A percentile compares a stretch with the other conserved stretches of the same genome.
These are phyloP conservation scores for Penicillium sp. DNA, from an alignment of 2,329 filamentous ascomycete genomes.

Conservation along the genomic window DNA sequence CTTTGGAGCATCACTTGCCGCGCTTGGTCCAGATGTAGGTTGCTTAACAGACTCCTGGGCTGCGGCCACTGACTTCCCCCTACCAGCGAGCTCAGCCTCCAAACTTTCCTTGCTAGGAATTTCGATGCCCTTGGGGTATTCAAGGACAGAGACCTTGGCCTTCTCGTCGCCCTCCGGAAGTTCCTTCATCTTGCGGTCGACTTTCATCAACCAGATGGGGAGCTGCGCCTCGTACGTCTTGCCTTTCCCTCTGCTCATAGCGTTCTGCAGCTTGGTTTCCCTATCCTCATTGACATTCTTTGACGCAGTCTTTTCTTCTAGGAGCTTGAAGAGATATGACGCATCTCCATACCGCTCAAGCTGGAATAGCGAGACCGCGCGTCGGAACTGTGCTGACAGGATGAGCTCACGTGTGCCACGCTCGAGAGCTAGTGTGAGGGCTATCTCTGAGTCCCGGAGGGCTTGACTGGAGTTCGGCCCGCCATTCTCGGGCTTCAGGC, in stretches of 20 bases:
- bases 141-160: slow-evolving; percentile 44
- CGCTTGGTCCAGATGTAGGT: not conserved
- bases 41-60: not conserved
- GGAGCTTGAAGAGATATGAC: slow-evolving; percentile 60
- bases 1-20: not conserved
- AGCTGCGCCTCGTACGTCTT: slow-evolving; percentile 37
- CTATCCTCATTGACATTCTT: slow-evolving; percentile 14
- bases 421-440: slow-evolving; percentile 56
- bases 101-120: slow-evolving; percentile 41
- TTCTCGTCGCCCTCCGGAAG: slow-evolving; percentile 49
- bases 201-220: slow-evolving; percentile 56
- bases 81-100: slow-evolving; percentile 30
- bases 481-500: slow-evolving; percentile 50
- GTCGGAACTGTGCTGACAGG: slow-evolving; percentile 72
- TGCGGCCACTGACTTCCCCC: slow-evolving; percentile 17
- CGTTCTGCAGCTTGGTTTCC: not conserved
- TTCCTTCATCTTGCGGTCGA: slow-evolving; percentile 48
- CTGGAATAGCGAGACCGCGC: slow-evolving; percentile 67
- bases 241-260: slow-evolving; percentile 25
- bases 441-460: slow-evolving; percentile 64
- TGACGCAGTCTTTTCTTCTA: slow-evolving; percentile 48
- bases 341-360: slow-evolving; percentile 70
- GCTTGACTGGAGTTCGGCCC: slow-evolving; percentile 46
- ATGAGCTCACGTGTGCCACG: slow-evolving; percentile 72
- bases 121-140: slow-evolving; percentile 49